A percentile compares a stretch with the other conserved stretches of the same genome.
These are phyloP conservation scores for Pestalotiopsis sp. DNA, from an alignment of 2,329 filamentous ascomycete species.

Conservation along the genomic window DNA sequence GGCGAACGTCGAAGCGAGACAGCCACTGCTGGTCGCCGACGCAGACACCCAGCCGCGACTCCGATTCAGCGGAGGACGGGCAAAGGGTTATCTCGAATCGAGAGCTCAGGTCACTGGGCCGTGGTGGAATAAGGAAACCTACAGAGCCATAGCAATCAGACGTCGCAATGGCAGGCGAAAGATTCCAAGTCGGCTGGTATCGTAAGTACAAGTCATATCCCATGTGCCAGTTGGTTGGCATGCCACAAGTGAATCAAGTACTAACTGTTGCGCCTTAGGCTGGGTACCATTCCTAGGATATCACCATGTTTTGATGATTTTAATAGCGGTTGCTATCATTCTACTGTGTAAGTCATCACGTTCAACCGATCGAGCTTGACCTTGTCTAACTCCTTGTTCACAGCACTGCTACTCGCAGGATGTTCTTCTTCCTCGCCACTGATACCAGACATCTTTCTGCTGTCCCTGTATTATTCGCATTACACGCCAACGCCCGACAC, in stretches of 20 bases:
- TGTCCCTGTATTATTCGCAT: conserved; percentile 93
- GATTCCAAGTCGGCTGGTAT: conserved; percentile 34
- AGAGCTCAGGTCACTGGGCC: neutral
- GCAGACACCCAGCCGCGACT: conserved; percentile 6
- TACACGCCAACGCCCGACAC: conserved; percentile 83
- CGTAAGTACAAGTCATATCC: conserved; percentile 26
- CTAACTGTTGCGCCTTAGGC: conserved; percentile 40
- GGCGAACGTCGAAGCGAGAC: neutral
- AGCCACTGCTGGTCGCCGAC: conserved; percentile 8
- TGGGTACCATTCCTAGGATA: conserved; percentile 72
- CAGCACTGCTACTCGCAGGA: conserved; percentile 88
- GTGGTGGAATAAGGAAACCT: conserved; percentile 1
- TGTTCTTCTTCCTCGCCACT: conserved; percentile 96
- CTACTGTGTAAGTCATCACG: conserved; percentile 73
- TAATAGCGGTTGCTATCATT: conserved; percentile 93
- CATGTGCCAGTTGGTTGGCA: neutral
- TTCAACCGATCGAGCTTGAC: neutral
- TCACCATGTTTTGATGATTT: conserved; percentile 93
- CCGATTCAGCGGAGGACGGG: conserved; percentile 12
- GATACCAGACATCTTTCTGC: conserved; percentile 94
- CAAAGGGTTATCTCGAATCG: conserved; percentile 2
- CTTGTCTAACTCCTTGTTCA: neutral
- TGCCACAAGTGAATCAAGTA: neutral
- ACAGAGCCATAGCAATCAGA: neutral
- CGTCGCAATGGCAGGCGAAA: conserved; percentile 24